Base-by-base conservation (phyloP, 371 early-diverging fungal species). In the Actinomortierella wolfii region DNA sequence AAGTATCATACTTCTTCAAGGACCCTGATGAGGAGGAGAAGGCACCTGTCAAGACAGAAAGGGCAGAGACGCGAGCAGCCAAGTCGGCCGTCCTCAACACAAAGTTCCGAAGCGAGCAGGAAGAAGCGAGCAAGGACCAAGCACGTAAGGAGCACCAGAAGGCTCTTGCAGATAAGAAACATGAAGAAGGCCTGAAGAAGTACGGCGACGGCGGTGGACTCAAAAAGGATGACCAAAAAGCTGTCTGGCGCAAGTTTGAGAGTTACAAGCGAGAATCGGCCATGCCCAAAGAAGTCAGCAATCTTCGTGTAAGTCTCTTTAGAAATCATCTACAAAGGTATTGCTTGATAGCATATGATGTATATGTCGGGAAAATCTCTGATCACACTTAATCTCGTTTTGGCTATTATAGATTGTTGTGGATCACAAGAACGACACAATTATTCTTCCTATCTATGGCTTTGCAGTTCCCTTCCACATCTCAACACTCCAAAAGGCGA, bases 381-480 rank as follows among this genome's bases (percentile, higher is more conserved):
- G n/a, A n/a, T n/a, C n/a, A n/a, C n/a, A n/a, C n/a, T n/a, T n/a
- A 34, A 6, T 34, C 11, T 11, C 39, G 13, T 26, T 50, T 47
- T 41, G 7, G 39, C 21, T 53, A 8, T 47, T 26, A 39, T 64
- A 93, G 85, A 94, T 99, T 69, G 70, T 92, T 23, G 94, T 99
- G 2, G 99, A 99, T 79, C 85, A 85, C 56, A 87, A 91, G 41
- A 88, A 84, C 39, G 93, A 96, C 51, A 82, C 97, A 9, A 84
- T 99, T 53, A 87, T 99, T 48, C 79, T 99, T 26, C 99, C 99
- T 3, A 92, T 99, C 41, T 95, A 95, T 67, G 98, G 98, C 34
- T 89, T 92, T 76, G 92, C 98, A 0, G 99, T 99, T 3, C 99
- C 99, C 21, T 99, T 99, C 88, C 99, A 99, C 80, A 93, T 99